These are phyloP conservation scores for Cocos nucifera DNA, from an alignment of 176 grass and related monocot genomes.

Conservation along the genomic window DNA sequence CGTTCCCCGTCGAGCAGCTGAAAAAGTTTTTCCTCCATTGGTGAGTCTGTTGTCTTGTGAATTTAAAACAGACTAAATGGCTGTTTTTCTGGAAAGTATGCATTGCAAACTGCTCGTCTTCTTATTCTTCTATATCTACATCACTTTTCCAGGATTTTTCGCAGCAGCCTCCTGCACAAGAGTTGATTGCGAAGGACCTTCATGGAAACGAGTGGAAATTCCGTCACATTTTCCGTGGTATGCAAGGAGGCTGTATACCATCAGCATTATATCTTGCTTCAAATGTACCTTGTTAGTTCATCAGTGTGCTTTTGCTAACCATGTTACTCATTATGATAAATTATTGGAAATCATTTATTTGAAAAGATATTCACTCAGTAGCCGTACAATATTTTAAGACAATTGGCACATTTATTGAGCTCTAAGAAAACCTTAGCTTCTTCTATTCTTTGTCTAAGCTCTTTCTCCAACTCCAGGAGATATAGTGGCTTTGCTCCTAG, in stretches of 20 bases:
- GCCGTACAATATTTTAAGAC: too few relatives aligned
- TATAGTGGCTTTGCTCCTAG: too few relatives aligned
- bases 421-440: too few relatives aligned
- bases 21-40: constrained; percentile 98
- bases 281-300: neutral
- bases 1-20: constrained; percentile 94
- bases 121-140: constrained; percentile 17
- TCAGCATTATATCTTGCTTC: neutral
- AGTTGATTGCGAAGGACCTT: constrained; percentile 89
- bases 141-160: constrained; percentile 69
- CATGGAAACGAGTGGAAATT: constrained; percentile 99
- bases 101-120: neutral
- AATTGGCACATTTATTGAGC: too few relatives aligned
- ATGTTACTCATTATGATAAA: too few relatives aligned
- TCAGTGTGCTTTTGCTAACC: too few relatives aligned
- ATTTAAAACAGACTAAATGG: neutral
- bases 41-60: constrained; percentile 27
- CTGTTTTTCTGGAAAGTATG: neutral
- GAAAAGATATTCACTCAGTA: too few relatives aligned
- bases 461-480: too few relatives aligned
- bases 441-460: too few relatives aligned
- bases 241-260: neutral
- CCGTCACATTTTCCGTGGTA: constrained; percentile 87
- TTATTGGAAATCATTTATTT: too few relatives aligned
- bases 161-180: constrained; percentile 90